Conservation (phyloP, 129 eudicot species). For the Flaveria trinervia region DNA sequence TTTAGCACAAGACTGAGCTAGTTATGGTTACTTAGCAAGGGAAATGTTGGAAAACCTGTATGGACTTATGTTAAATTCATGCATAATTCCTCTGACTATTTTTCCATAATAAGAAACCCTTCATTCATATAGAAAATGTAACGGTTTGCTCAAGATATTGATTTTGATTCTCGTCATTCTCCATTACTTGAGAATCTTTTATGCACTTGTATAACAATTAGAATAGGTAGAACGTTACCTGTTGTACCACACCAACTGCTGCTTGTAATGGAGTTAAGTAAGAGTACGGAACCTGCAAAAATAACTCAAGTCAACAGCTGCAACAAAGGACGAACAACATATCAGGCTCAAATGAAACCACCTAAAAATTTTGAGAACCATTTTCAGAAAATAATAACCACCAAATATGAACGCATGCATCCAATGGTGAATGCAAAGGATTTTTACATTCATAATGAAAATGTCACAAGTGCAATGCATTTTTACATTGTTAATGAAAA, state of each 20-base stretch:
- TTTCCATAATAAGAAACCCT: too few species aligned
- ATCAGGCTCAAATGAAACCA: neutral
- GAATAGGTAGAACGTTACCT: constrained; percentile 34
- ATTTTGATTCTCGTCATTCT: too few species aligned
- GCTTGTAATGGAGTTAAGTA: constrained; percentile 69
- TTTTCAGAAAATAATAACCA: neutral
- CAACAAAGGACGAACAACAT: neutral
- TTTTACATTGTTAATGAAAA: neutral
- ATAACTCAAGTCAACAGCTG: neutral
- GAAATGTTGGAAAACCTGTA: too few species aligned
- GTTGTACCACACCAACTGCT: constrained; percentile 70
- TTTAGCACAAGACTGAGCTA: constrained; percentile 5
- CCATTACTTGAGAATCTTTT: too few species aligned
- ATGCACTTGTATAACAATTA: neutral
- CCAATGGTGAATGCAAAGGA: neutral
- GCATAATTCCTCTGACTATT: too few species aligned
- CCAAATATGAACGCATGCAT: neutral
- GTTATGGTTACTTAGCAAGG: neutral
- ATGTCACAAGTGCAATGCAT: neutral
- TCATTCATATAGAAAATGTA: too few species aligned
- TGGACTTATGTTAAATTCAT: too few species aligned
- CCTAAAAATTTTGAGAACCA: neutral
- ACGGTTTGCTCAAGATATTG: too few species aligned
- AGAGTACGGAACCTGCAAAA: constrained; percentile 53
- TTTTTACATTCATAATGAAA: too few species aligned